Evolutionary conservation across 2,329 filamentous ascomycete genomes (phyloP).

Genomic region (Orbilia blumenaviensis): DNA sequence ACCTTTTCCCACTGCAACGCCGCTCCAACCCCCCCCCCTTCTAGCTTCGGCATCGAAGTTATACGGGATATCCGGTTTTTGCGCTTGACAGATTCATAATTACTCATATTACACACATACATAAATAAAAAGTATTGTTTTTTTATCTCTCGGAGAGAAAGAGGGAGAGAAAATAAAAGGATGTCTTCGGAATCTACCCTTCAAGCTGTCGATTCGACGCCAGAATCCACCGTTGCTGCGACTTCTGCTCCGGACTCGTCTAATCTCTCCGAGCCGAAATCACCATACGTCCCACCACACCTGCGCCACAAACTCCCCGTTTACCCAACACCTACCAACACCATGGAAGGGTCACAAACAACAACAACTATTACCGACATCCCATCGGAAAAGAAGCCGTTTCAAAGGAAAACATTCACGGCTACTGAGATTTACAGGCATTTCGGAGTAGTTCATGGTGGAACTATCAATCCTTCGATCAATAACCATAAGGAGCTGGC

Average conservation of each 20-base stretch:
- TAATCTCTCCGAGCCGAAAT: neutral
- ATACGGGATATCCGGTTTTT: too few species aligned
- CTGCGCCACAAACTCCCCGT: constrained; percentile 14
- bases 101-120: too few species aligned
- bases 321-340: neutral
- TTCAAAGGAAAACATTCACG: constrained; percentile 12
- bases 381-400: neutral
- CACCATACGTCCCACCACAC: constrained; percentile 42
- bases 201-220: neutral
- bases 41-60: too few species aligned
- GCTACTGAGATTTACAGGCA: constrained; percentile 52
- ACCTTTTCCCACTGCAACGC: neutral
- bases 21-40: too few species aligned
- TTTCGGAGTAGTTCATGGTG: constrained; percentile 54
- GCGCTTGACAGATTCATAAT: too few species aligned
- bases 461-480: constrained; percentile 54
- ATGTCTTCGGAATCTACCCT: constrained; percentile 29
- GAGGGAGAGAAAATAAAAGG: too few species aligned
- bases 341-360: too few species aligned
- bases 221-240: neutral
- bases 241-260: neutral
- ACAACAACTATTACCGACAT: neutral
- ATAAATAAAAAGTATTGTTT: too few species aligned
- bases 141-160: too few species aligned
- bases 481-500: constrained; percentile 56